These are phyloP conservation scores for Aspergillus sclerotioniger DNA, from an alignment of 495 filamentous ascomycete species.

Conservation along the genomic window DNA sequence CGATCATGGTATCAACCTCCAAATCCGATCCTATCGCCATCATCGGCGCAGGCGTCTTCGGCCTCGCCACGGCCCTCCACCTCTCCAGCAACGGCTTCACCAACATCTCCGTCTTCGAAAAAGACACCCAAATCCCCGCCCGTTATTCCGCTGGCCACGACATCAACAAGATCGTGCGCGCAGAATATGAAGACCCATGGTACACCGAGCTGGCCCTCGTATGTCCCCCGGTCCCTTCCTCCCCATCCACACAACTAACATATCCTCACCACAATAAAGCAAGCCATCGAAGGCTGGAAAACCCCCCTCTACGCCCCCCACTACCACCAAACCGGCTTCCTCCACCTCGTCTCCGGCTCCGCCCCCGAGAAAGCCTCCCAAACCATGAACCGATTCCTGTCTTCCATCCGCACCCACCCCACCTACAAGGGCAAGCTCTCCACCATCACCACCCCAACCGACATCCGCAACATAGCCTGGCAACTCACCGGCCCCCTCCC, in stretches of 20 bases:
- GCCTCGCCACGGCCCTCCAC: constrained; percentile 51
- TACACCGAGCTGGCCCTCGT: constrained; percentile 51
- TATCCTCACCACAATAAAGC: constrained; percentile 24
- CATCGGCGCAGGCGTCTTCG: constrained; percentile 48
- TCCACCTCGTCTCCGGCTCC: constrained; percentile 46
- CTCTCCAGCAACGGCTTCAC: constrained; percentile 41
- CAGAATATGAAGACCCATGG: constrained; percentile 55
- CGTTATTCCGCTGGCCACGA: constrained; percentile 48
- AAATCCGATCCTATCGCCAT: constrained; percentile 32
- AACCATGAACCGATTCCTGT: constrained; percentile 44
- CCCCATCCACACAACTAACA: constrained; percentile 4
- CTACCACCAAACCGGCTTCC: constrained; percentile 55
- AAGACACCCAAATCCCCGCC: constrained; percentile 38
- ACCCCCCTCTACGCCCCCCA: constrained; percentile 50
- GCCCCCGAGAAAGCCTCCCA: constrained; percentile 47
- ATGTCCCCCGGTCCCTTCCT: background rate
- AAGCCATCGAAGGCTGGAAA: constrained; percentile 52
- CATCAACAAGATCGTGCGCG: constrained; percentile 56
- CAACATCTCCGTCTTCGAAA: constrained; percentile 46
- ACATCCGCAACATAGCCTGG: constrained; percentile 41
- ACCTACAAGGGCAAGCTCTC: constrained; percentile 35
- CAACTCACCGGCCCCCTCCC: constrained; percentile 46
- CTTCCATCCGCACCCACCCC: constrained; percentile 37
- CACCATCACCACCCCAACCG: constrained; percentile 29
- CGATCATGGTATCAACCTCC: constrained; percentile 6